These are phyloP conservation scores for Melanopsichium pennsylvanicum DNA, from an alignment of 1,284 basidiomycete genomes.

Conservation along the genomic window DNA sequence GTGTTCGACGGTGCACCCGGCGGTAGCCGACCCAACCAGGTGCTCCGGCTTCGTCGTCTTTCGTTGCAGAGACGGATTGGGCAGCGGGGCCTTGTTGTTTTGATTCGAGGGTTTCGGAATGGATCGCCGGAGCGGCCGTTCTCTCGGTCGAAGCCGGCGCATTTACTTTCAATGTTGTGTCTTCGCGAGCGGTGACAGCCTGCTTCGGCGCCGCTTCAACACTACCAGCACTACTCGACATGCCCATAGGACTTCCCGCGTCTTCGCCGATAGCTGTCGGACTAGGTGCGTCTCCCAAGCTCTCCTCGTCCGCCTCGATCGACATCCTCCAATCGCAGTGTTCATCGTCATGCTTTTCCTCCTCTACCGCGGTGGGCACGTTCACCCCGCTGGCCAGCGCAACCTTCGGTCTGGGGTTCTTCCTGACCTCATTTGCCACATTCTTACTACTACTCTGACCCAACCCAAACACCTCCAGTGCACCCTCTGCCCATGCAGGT, in stretches of 20 bases:
- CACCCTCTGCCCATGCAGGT: conserved; percentile 58
- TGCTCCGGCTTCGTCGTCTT: conserved; percentile 23
- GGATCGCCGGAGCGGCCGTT: conserved; percentile 15
- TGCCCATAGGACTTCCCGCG: conserved; percentile 3
- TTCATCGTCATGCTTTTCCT: conserved; percentile 39
- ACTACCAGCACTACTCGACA: conserved; percentile 14
- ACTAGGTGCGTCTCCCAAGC: conserved; percentile 22
- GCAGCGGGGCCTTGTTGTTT: neutral
- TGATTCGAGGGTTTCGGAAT: conserved; percentile 5
- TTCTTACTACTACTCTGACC: conserved; percentile 55
- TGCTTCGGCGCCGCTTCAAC: conserved; percentile 4
- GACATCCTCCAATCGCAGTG: conserved; percentile 13
- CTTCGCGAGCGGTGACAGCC: too few relatives aligned
- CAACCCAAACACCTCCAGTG: conserved; percentile 58
- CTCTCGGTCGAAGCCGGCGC: neutral
- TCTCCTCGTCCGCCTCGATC: conserved; percentile 27
- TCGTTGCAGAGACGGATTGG: neutral
- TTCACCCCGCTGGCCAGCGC: conserved; percentile 33
- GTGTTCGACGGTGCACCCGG: conserved; percentile 42
- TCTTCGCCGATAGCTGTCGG: conserved; percentile 32
- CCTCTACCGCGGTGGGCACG: conserved; percentile 48
- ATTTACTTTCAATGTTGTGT: too few relatives aligned
- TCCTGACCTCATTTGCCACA: conserved; percentile 53
- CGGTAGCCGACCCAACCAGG: conserved; percentile 55
- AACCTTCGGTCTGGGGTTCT: conserved; percentile 40